Evolutionary conservation across 2,329 filamentous ascomycete species (phyloP), one percentile per base, ranked within the genome.

Genomic region (Aspergillus neotritici): DNA sequence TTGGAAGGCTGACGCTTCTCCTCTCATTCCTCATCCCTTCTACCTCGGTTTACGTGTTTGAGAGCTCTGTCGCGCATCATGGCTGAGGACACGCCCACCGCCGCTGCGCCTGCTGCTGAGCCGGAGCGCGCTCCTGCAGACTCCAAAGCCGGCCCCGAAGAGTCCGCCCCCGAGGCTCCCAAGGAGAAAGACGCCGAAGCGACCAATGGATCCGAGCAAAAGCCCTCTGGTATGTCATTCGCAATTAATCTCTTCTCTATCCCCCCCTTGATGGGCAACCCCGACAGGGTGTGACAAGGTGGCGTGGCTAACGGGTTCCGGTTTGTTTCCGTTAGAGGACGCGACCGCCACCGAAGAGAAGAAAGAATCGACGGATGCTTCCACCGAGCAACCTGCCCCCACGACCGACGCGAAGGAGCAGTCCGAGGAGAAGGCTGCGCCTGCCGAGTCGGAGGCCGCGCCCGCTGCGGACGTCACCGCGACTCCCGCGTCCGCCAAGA

Each of bases 401-500:
- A 50, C 32, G 17, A 33, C 44, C 16, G 57, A 63, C 34, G 40
- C 53, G 46, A 60, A 64, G 48, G 49, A 52, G 29, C 31, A 52
- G 13, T 53, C 57, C 25, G 52, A 48, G 37, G 45, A 37, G 34
- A 47, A 53, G 31, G 43, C 57, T 36, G 51, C 49, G 13, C 43
- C 55, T 44, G 55, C 54, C 41, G 57, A 61, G 37, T 30, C 53
- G 37, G 48, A 49, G 32, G 52, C 58, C 40, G 57, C 58, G 44
- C 47, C 56, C 40, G 62, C 65, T 34, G 48, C 62, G 34, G 64
- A 62, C 46, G 56, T 63, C 29, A 69, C 78, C 56, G 75, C 74
- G 51, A 74, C 70, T 37, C 68, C 76, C 44, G 66, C 69, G 30
- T 67, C 66, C 25, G 62, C 71, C 39, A 70, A 71, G 49, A 79